phyloP scores from a whole-genome alignment of 2,329 filamentous ascomycete genomes.

The Colletotrichum sp. region DNA sequence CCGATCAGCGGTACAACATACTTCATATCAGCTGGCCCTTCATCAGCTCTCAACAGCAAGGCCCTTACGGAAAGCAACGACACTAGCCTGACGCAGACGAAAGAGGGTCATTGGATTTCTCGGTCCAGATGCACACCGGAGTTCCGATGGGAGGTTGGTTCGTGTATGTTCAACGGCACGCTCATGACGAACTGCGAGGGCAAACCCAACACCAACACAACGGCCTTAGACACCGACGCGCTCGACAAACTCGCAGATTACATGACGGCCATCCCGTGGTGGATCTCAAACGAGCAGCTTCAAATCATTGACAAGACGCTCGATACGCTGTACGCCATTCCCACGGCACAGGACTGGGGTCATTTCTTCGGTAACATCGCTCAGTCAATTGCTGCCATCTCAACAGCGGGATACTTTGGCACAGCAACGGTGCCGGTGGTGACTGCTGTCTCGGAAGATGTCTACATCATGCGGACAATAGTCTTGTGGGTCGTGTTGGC shows the following conservation, averaged over 20 bases:
- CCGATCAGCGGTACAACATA: slow-evolving; percentile 2
- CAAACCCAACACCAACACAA: neutral
- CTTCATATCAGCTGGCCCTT: neutral
- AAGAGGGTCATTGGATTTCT: slow-evolving; percentile 2
- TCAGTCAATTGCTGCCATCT: neutral
- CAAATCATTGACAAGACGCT: neutral
- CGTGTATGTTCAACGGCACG: neutral
- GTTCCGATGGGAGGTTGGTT: neutral
- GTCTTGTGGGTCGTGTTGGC: neutral
- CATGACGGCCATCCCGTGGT: neutral
- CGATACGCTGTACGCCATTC: neutral
- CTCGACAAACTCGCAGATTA: neutral
- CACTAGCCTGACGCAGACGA: neutral
- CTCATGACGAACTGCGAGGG: neutral
- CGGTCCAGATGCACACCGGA: neutral
- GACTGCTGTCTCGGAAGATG: neutral
- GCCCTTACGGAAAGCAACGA: neutral
- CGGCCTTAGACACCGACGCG: neutral
- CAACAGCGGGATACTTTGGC: neutral
- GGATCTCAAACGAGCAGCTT: neutral
- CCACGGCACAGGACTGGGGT: neutral
- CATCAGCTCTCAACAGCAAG: neutral
- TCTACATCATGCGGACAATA: neutral
- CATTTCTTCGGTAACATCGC: slow-evolving; percentile 6
- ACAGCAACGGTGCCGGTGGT: neutral